phyloP scores from a whole-genome alignment of 2,329 filamentous ascomycete species.

The Ophiocordyceps polyrhachis-furcata region DNA sequence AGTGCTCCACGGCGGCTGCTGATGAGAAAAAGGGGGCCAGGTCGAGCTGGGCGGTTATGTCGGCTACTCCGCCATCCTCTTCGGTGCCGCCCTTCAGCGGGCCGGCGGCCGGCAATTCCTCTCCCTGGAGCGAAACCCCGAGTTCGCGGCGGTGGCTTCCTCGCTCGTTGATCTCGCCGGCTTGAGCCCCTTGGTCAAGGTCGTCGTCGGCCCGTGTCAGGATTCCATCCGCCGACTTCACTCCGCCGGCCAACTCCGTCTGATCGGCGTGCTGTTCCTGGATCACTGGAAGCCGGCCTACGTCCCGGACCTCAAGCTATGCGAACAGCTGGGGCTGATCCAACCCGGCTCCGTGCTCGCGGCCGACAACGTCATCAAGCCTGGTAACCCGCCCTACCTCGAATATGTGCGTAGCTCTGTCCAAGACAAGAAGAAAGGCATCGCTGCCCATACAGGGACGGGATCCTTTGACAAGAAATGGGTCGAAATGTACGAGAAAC shows the following conservation, averaged over 20 bases:
- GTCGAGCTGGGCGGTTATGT: slow-evolving; percentile 68
- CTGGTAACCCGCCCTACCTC: slow-evolving; percentile 51
- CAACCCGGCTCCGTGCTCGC: slow-evolving; percentile 41
- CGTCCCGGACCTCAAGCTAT: slow-evolving; percentile 54
- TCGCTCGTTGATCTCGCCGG: slow-evolving; percentile 58
- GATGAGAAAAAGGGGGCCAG: slow-evolving; percentile 4
- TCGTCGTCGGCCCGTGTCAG: slow-evolving; percentile 51
- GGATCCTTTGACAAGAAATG: slow-evolving; percentile 21
- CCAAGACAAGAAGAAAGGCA: slow-evolving; percentile 31
- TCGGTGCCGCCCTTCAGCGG: slow-evolving; percentile 44
- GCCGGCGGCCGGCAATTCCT: slow-evolving; percentile 48
- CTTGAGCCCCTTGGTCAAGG: slow-evolving; percentile 48
- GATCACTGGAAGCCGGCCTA: slow-evolving; percentile 71
- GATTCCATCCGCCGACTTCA: slow-evolving; percentile 44
- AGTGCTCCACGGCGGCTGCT: not conserved
- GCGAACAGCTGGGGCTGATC: slow-evolving; percentile 51
- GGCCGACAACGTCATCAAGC: slow-evolving; percentile 54
- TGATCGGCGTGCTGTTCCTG: slow-evolving; percentile 57
- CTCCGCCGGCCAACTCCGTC: slow-evolving; percentile 28
- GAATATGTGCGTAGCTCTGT: slow-evolving; percentile 50
- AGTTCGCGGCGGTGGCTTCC: slow-evolving; percentile 52
- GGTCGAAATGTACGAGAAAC: slow-evolving; percentile 37
- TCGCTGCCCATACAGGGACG: slow-evolving; percentile 11
- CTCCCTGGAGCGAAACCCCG: slow-evolving; percentile 54
- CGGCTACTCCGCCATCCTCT: slow-evolving; percentile 65